Evolutionary conservation across 2,329 filamentous ascomycete species (phyloP).

Genomic region (Ciborinia camelliae): DNA sequence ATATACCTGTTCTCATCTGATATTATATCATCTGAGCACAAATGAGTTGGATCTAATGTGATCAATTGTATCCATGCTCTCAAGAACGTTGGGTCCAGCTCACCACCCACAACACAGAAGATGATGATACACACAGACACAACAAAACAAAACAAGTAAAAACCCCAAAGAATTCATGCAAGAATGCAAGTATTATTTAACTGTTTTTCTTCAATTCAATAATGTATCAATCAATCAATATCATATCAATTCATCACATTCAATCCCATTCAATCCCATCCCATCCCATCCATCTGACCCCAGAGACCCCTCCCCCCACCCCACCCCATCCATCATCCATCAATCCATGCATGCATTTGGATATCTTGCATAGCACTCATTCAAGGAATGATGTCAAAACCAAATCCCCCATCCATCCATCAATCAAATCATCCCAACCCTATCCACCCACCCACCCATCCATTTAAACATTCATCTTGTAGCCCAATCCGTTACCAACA

Average conservation of each 20-base stretch:
- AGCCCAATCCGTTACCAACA: not conserved
- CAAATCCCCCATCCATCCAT: not conserved
- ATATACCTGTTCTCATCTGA: not conserved
- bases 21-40: not conserved
- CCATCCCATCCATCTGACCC: slow-evolving; percentile 11
- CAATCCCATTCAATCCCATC: slow-evolving; percentile 7
- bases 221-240: not conserved
- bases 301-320: not conserved
- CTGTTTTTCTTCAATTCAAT: slow-evolving; percentile 2
- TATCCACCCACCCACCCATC: not conserved
- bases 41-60: not conserved
- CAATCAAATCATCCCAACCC: not conserved
- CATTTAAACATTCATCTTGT: not conserved
- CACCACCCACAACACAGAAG: not conserved
- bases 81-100: no score
- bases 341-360: slow-evolving; percentile 1
- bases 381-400: not conserved
- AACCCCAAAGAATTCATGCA: not conserved
- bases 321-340: not conserved
- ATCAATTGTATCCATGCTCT: not conserved
- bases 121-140: not conserved
- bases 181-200: slow-evolving; percentile 9
- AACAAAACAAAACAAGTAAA: not conserved
- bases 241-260: slow-evolving; percentile 4
- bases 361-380: not conserved